phyloP scores from a whole-genome alignment of 2,329 filamentous ascomycete species.

The Ceratocystiopsis brevicomis region DNA sequence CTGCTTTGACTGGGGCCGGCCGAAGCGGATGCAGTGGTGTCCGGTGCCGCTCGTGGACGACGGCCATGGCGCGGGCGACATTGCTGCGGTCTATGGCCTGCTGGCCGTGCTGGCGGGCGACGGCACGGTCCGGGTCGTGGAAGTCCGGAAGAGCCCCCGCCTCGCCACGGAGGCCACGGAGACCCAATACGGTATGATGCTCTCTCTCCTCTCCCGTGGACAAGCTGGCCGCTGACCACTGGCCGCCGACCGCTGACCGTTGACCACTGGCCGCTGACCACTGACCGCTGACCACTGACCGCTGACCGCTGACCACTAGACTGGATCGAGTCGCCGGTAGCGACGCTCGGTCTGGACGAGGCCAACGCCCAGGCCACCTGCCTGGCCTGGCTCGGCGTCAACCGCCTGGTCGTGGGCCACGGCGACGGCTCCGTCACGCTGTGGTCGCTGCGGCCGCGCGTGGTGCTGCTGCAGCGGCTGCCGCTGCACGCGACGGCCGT shows the following conservation, averaged over 20 bases:
- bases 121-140: conserved; percentile 29
- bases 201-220: neutral
- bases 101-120: conserved; percentile 32
- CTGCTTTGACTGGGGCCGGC: conserved; percentile 32
- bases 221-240: no score
- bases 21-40: conserved; percentile 33
- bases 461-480: conserved; percentile 27
- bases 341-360: conserved; percentile 28
- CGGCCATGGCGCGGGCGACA: conserved; percentile 8
- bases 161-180: no score
- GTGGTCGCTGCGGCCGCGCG: conserved; percentile 34
- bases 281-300: no score
- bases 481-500: conserved; percentile 34
- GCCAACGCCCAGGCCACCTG: conserved; percentile 29
- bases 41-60: conserved; percentile 20
- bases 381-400: conserved; percentile 35
- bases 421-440: conserved; percentile 35
- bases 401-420: conserved; percentile 35
- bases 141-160: conserved; percentile 16
- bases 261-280: no score
- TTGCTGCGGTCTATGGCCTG: conserved; percentile 14
- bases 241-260: no score
- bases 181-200: conserved; percentile 21
- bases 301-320: no score
- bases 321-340: conserved; percentile 24